Evolutionary conservation across 73 alveolate genomes (phyloP).

Genomic region (Paramecium pentaurelia): DNA sequence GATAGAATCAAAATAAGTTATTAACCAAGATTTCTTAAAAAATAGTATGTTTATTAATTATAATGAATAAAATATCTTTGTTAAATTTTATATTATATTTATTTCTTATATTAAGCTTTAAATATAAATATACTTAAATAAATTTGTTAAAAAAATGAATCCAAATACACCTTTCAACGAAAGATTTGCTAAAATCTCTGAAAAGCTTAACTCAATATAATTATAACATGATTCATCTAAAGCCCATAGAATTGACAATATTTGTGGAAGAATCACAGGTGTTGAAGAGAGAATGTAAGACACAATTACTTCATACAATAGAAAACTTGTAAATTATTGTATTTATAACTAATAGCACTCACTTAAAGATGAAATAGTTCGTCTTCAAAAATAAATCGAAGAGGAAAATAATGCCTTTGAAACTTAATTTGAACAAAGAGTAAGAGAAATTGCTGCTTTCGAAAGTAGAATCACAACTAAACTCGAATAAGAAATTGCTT

Average conservation of each 20-base stretch:
- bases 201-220: constrained; percentile 51
- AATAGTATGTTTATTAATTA: background rate
- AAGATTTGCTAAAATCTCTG: constrained; percentile 53
- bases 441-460: constrained; percentile 56
- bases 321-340: background rate
- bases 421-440: constrained; percentile 47
- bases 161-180: constrained; percentile 60
- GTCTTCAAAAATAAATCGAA: constrained; percentile 49
- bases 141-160: background rate
- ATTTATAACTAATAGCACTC: background rate
- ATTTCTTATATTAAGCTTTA: background rate
- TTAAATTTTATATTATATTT: background rate
- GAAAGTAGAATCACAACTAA: constrained; percentile 56
- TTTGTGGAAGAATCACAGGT: constrained; percentile 40
- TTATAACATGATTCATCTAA: constrained; percentile 49
- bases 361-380: constrained; percentile 53
- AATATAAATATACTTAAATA: background rate
- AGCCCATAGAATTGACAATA: constrained; percentile 52
- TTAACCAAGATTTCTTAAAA: background rate
- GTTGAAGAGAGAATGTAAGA: constrained; percentile 53
- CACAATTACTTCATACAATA: constrained; percentile 28
- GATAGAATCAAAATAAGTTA: background rate
- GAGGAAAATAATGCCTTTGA: constrained; percentile 55
- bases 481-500: constrained; percentile 47
- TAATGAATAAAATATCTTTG: background rate